phyloP scores from a whole-genome alignment of 2,329 filamentous ascomycete species.

The Phoma sp. region DNA sequence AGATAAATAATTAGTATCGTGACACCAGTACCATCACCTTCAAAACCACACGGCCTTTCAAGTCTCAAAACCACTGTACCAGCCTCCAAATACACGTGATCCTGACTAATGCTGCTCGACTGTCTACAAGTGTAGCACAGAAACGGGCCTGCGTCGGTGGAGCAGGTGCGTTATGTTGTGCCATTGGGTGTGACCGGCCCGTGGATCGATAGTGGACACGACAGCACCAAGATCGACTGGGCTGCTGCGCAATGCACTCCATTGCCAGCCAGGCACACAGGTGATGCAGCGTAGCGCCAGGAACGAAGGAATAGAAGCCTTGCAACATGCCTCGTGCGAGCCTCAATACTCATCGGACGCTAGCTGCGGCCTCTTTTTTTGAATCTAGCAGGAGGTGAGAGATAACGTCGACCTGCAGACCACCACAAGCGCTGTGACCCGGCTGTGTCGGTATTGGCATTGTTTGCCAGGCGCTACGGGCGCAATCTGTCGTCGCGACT shows the following conservation, averaged over 20 bases:
- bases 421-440: neutral
- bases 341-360: constrained; percentile 9
- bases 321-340: constrained; percentile 20
- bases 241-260: constrained; percentile 5
- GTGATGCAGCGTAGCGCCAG: constrained; percentile 25
- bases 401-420: constrained; percentile 9
- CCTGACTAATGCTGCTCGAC: neutral
- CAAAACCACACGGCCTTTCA: neutral
- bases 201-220: constrained; percentile 24
- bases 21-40: neutral
- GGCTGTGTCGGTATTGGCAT: neutral
- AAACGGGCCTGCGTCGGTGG: constrained; percentile 19
- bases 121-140: constrained; percentile 7
- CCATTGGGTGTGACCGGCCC: constrained; percentile 22
- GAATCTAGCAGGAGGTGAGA: constrained; percentile 2
- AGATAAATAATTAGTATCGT: neutral
- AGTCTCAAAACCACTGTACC: neutral
- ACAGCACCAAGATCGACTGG: constrained; percentile 14
- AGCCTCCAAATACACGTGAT: neutral
- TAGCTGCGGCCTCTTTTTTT: constrained; percentile 11
- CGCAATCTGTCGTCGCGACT: neutral
- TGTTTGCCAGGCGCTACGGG: constrained; percentile 4
- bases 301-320: constrained; percentile 18
- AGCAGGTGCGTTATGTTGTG: constrained; percentile 25
- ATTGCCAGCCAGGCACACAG: constrained; percentile 1